Evolutionary conservation across 2,329 filamentous ascomycete genomes (phyloP).

Genomic region (Trichoderma sp.): DNA sequence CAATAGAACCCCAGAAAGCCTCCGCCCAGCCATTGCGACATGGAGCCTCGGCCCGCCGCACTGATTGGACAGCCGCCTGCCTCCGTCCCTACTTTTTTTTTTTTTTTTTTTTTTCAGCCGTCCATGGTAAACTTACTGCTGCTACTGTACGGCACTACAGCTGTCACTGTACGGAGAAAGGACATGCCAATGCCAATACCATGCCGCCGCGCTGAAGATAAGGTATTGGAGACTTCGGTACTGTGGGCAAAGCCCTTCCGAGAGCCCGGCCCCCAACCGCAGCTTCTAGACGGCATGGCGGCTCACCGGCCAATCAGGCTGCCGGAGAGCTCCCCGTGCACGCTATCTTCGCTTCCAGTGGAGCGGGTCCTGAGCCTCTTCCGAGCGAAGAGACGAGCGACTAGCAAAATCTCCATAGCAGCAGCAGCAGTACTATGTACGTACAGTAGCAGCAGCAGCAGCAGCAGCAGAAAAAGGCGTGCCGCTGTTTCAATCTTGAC

Average conservation of each 20-base stretch:
- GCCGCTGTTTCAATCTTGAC: no score
- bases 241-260: background rate
- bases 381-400: slow-evolving; percentile 3
- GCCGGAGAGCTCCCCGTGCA: slow-evolving; percentile 32
- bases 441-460: background rate
- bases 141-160: no score
- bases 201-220: background rate
- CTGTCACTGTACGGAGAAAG: no score
- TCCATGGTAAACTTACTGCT: background rate
- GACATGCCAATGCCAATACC: background rate
- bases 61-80: background rate
- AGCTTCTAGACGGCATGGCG: background rate
- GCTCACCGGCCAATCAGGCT: slow-evolving; percentile 31
- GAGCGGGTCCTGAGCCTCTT: slow-evolving; percentile 24
- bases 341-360: slow-evolving; percentile 31
- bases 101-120: background rate
- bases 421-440: background rate
- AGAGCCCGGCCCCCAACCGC: slow-evolving; percentile 11
- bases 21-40: background rate
- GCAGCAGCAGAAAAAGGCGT: background rate
- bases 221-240: background rate
- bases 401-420: background rate
- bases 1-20: background rate
- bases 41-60: background rate
- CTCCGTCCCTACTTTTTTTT: background rate